These are phyloP conservation scores for Digitaria exilis DNA, from an alignment of 202 grass and related monocot species.

Conservation along the genomic window DNA sequence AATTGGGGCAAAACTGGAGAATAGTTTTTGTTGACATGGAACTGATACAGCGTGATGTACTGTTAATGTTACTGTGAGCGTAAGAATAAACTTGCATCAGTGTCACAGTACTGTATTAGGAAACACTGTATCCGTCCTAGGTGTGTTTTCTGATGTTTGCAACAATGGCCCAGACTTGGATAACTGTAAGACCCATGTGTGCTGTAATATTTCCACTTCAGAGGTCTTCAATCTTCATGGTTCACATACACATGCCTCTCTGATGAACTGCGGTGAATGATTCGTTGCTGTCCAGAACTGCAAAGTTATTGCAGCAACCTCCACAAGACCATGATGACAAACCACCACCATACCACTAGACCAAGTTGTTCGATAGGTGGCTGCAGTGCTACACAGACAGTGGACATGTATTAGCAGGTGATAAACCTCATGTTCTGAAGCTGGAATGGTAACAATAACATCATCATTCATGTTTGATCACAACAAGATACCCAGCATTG, in stretches of 20 bases:
- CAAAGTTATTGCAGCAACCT: background rate
- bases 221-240: background rate
- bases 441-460: background rate
- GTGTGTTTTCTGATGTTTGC: slow-evolving; percentile 1
- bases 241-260: background rate
- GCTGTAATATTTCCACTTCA: background rate
- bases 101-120: slow-evolving; percentile 12
- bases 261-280: background rate
- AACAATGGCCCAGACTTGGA: background rate
- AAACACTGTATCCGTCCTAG: background rate
- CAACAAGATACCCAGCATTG: background rate
- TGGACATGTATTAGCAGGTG: background rate
- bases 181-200: background rate
- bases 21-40: slow-evolving; percentile 25
- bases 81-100: slow-evolving; percentile 4
- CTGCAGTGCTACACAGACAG: background rate
- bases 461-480: slow-evolving; percentile 21
- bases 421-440: slow-evolving; percentile 1
- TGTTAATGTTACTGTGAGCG: slow-evolving; percentile 19
- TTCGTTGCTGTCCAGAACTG: background rate
- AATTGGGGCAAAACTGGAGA: slow-evolving; percentile 7
- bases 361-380: background rate
- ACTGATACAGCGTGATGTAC: background rate
- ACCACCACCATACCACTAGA: background rate
- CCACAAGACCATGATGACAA: background rate